Base-by-base conservation (phyloP, 129 eudicot genomes). In the Arctium lappa region DNA sequence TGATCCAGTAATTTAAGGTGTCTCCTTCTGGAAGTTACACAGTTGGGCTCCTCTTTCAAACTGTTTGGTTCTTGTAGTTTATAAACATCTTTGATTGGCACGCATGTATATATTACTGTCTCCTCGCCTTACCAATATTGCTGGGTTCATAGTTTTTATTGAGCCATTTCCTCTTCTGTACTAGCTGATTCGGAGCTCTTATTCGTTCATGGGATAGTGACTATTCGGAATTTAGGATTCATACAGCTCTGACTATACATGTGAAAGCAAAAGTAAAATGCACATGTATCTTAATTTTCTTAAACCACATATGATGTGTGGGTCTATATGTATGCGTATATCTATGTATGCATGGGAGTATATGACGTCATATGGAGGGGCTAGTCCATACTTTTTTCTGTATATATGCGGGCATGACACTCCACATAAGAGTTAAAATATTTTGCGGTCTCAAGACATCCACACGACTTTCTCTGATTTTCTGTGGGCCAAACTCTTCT, bases 311-410 rank as follows among this genome's bases (percentile, higher is more conserved):
- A 60, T 60, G 68, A 60, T 18, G 68, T 60, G 46, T 69, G 34
- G 11, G 12, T 77, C 9, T 42, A 42, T 31, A 30, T 79, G 69
- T 69, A 15, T 42, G 2, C 10, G 10, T 31, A 27, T 39, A 65
- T 39, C 75, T 66, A 4, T 78, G 74, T 38, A 65, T 78, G 74
- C 62, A 65, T 39, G 63, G 81, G 63, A 66, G 37, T 65, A 66
- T 27, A 68, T 40, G 32, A 15, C 7, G 68, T 31, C 15, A 34
- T 29, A 16, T 72, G 76, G 73, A 34, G 50, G 8, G 76, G 53
- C 33, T 73, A 73, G 18, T 16, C 76, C 76, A 34, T 73, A 40
- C 29, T 16, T 73, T 36, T 73, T 10, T 36, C 44, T 72, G 48
- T 73, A 10, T 37, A 10, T 73, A 22, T 37, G 76, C 32, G 4